phyloP scores from a whole-genome alignment of 2,329 filamentous ascomycete genomes.

The Fusarium verticillioides region DNA sequence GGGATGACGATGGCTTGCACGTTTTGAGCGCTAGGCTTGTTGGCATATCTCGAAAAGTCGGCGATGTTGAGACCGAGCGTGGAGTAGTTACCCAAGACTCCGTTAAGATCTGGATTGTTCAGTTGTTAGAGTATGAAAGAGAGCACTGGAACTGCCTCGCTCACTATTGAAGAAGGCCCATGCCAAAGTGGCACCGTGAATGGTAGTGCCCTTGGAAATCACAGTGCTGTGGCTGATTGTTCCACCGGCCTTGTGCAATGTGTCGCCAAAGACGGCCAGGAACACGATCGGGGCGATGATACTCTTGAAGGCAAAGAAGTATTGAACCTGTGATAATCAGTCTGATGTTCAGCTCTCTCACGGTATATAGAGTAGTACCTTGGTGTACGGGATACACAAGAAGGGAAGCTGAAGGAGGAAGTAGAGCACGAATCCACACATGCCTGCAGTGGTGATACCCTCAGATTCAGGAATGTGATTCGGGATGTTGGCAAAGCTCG shows the following conservation, averaged over 20 bases:
- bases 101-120: background rate
- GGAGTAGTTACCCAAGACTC: conserved; percentile 11
- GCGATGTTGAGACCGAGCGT: conserved; percentile 7
- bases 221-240: conserved; percentile 3
- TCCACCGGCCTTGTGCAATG: conserved; percentile 2
- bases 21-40: conserved; percentile 10
- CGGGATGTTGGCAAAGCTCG: conserved; percentile 10
- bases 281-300: conserved; percentile 1
- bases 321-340: background rate
- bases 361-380: background rate
- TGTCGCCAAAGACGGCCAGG: conserved; percentile 3
- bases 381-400: conserved; percentile 2
- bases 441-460: conserved; percentile 1
- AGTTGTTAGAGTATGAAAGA: background rate
- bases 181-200: conserved; percentile 6
- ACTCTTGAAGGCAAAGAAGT: conserved; percentile 9
- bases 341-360: background rate
- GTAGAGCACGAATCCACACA: conserved; percentile 7
- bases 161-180: conserved; percentile 6
- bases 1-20: conserved; percentile 4
- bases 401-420: conserved; percentile 14
- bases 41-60: conserved; percentile 13
- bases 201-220: background rate
- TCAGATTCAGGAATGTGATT: conserved; percentile 2
- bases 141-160: background rate